Conservation (phyloP, 78 protist genomes). For the Pigoraptor vietnamica region DNA sequence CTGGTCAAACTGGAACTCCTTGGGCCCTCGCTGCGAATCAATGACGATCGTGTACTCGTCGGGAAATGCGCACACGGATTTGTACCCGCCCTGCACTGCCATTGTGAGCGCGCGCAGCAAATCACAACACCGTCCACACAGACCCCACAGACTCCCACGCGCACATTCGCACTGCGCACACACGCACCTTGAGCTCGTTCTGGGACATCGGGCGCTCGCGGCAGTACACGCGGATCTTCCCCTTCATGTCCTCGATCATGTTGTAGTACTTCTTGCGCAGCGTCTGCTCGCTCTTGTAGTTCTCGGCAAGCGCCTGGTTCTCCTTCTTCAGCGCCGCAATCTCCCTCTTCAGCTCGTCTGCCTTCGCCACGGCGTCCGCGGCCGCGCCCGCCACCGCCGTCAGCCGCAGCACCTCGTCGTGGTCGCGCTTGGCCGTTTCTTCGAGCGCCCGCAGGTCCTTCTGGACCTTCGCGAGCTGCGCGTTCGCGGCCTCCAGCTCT, state of each 20-base stretch:
- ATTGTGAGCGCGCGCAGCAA: neutral
- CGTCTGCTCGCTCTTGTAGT: neutral
- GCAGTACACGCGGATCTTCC: conserved; percentile 81
- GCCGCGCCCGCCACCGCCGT: neutral
- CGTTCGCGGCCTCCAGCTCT: neutral
- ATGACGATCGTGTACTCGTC: conserved; percentile 27
- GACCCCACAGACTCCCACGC: neutral
- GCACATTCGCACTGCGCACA: conserved; percentile 3
- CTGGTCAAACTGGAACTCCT: conserved; percentile 14
- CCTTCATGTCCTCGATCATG: conserved; percentile 35
- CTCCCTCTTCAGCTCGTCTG: neutral
- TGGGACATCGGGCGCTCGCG: conserved; percentile 60
- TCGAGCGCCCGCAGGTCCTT: neutral
- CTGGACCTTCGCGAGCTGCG: neutral
- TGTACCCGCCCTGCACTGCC: neutral
- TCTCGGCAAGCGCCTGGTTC: neutral
- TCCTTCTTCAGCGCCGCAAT: neutral
- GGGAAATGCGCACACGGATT: neutral
- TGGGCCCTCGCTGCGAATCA: neutral
- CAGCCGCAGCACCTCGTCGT: neutral
- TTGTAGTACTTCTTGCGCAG: neutral
- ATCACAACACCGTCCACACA: neutral
- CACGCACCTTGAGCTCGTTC: neutral
- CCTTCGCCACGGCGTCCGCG: neutral
- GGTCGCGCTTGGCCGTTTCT: neutral